Conservation (phyloP, 179 eudicot genomes). For the Actinidia arguta region DNA sequence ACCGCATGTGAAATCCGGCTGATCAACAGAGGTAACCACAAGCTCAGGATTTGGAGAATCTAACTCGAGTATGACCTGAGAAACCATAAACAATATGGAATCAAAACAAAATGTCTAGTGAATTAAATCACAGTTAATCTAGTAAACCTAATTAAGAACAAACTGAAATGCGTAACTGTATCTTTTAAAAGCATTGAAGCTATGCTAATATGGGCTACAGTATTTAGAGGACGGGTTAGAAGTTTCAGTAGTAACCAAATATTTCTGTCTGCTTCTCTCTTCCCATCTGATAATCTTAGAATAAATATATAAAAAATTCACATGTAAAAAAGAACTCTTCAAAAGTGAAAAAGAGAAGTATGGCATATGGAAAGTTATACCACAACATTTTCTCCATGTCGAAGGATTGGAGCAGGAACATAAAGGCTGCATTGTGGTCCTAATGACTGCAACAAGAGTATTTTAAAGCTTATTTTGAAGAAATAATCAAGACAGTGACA, state of each 20-base stretch:
- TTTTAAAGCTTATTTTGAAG: background rate
- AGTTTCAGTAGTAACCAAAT: background rate
- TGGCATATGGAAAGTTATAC: conserved; percentile 44
- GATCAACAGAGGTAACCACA: conserved; percentile 57
- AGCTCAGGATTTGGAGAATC: conserved; percentile 70
- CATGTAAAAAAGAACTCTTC: background rate
- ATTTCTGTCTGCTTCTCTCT: conserved; percentile 5
- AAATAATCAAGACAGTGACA: conserved; percentile 3
- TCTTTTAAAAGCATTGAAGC: background rate
- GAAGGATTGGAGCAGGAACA: conserved; percentile 93
- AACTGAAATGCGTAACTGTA: background rate
- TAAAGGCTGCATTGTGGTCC: conserved; percentile 96
- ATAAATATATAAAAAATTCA: background rate
- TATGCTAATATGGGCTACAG: background rate
- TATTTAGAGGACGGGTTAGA: background rate
- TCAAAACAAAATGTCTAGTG: background rate
- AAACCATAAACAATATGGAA: background rate
- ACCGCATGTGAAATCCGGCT: conserved; percentile 69
- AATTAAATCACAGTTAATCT: background rate
- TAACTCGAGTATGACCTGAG: conserved; percentile 79
- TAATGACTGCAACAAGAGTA: conserved; percentile 52
- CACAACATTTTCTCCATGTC: conserved; percentile 70
- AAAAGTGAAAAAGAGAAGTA: background rate
- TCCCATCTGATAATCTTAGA: background rate
- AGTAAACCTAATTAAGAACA: background rate